A percentile compares a stretch with the other conserved stretches of the same genome.
These are phyloP conservation scores for Xylaria sp. DNA, from an alignment of 2,329 filamentous ascomycete genomes.

Conservation along the genomic window DNA sequence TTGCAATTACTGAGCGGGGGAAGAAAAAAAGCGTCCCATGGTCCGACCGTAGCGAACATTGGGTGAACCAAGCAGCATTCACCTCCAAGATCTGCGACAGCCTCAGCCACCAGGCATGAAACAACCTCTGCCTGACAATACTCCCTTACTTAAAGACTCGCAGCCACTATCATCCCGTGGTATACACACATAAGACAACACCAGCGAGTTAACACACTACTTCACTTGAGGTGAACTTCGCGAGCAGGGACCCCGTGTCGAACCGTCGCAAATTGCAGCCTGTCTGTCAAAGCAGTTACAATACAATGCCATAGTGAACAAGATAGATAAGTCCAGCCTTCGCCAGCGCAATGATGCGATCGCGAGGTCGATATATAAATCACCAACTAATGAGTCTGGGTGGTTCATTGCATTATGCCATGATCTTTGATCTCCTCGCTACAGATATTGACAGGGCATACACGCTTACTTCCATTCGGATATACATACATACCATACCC, in stretches of 20 bases:
- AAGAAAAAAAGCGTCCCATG: no score
- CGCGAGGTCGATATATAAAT: no score
- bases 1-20: background rate
- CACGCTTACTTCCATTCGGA: no score
- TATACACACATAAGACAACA: background rate
- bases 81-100: slow-evolving; percentile 2
- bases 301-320: no score
- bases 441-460: no score
- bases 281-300: background rate
- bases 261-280: background rate
- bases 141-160: background rate
- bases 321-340: no score
- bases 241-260: background rate
- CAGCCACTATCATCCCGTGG: background rate
- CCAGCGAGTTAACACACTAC: background rate
- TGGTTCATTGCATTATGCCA: no score
- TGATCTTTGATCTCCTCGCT: background rate
- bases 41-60: background rate
- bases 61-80: background rate
- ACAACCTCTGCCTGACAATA: background rate
- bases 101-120: slow-evolving; percentile 1
- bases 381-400: no score
- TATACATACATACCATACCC: no score
- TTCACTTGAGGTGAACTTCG: background rate
- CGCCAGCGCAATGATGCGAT: no score